A percentile compares a stretch with the other conserved stretches of the same genome.
phyloP scores from a whole-genome alignment of 441 rosid genomes.

The Manihot esculenta region DNA sequence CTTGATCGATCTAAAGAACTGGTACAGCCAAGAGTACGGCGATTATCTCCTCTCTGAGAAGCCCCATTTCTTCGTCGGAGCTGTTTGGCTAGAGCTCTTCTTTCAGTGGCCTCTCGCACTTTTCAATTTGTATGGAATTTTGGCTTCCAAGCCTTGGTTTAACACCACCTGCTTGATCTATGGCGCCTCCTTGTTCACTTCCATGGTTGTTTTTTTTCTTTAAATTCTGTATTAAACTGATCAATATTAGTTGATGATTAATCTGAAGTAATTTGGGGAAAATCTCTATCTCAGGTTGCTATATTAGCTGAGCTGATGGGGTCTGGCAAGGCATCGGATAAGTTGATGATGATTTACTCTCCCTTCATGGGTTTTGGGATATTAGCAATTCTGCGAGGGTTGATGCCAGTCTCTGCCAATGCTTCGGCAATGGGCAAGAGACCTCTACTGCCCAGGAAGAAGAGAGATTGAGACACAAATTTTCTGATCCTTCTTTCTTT shows the following conservation, averaged over 20 bases:
- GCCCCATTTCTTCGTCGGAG: constrained; percentile 70
- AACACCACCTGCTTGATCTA: constrained; percentile 69
- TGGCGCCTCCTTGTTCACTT: constrained; percentile 59
- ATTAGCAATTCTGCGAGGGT: constrained; percentile 64
- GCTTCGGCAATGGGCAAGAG: constrained; percentile 38
- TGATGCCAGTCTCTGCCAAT: constrained; percentile 35
- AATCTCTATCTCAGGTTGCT: constrained; percentile 45
- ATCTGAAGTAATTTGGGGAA: not conserved
- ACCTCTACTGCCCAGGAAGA: constrained; percentile 49
- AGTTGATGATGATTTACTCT: constrained; percentile 48
- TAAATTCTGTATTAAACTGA: not conserved
- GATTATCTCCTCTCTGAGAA: constrained; percentile 65
- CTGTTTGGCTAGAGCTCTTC: constrained; percentile 67
- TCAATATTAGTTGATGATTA: not conserved
- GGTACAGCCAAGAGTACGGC: constrained; percentile 43
- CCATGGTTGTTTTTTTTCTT: constrained; percentile 48
- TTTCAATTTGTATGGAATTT: constrained; percentile 51
- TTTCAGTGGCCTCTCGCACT: constrained; percentile 79
- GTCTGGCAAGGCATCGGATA: constrained; percentile 63
- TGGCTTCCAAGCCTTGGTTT: constrained; percentile 63
- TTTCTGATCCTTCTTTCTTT: not conserved
- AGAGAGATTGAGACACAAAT: constrained; percentile 37
- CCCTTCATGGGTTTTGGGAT: constrained; percentile 64
- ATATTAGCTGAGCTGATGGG: constrained; percentile 57
- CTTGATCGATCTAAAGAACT: constrained; percentile 41